These are phyloP conservation scores for Mallotus nudiflorus DNA, from an alignment of 345 rosid genomes.

Conservation along the genomic window DNA sequence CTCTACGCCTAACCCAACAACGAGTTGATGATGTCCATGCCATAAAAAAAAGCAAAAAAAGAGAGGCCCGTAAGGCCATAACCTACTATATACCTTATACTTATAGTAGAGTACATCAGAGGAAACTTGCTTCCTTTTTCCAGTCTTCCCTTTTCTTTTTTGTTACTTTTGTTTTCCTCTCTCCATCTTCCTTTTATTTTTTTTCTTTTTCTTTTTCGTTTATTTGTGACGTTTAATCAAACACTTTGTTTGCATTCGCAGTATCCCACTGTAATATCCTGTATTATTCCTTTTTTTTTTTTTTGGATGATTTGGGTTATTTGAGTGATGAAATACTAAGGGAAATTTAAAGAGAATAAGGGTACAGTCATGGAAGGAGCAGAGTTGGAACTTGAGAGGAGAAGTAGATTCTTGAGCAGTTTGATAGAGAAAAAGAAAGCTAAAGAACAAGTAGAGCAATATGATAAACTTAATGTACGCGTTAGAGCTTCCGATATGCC, in stretches of 20 bases:
- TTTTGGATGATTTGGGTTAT: neutral
- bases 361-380: conserved; percentile 62
- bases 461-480: conserved; percentile 54
- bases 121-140: neutral
- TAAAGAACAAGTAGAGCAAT: conserved; percentile 56
- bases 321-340: neutral
- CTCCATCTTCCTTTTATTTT: neutral
- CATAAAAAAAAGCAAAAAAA: conserved; percentile 2
- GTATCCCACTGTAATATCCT: neutral
- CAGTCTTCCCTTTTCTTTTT: neutral
- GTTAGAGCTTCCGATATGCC: conserved; percentile 95
- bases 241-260: neutral
- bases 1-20: conserved; percentile 22
- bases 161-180: too few species aligned
- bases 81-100: too few species aligned
- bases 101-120: neutral
- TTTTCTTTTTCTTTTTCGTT: neutral
- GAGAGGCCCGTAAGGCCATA: neutral
- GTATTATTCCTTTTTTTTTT: neutral
- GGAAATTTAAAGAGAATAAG: neutral
- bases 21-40: conserved; percentile 18
- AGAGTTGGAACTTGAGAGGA: conserved; percentile 82
- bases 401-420: conserved; percentile 84
- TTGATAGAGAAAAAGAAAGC: conserved; percentile 94
- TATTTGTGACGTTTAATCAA: conserved; percentile 7